Base-by-base conservation (phyloP, 257 asterid species). In the Gardenia jasminoides region DNA sequence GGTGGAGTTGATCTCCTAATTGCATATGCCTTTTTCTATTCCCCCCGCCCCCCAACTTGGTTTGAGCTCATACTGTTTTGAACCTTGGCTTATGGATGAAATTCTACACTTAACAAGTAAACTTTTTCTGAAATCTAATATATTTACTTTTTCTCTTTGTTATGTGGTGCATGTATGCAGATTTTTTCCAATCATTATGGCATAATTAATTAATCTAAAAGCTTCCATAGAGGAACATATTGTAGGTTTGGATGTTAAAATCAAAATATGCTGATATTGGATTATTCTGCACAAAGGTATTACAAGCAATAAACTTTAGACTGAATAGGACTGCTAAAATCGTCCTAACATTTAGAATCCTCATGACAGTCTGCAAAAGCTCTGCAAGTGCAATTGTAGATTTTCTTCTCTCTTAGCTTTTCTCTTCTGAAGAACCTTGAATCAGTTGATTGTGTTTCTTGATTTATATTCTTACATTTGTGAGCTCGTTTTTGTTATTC, bases 401-500 rank as follows among this genome's bases (percentile, higher is more conserved):
- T 43, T 41, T 36, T 10, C 20, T 69, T 43, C 56, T 48, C 16
- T 46, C 43, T 28, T 56, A 56, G n/a, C 28, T 54, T 28, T 20
- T 8, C 12, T 31, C 2, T 9, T 30, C n/a, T 19, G 20, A 0
- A 17, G 10, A 16, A 30, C 22, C 76, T 13, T 47, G 44, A 58
- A 33, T 58, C 3, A 5, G 36, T 26, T 50, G n/a, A n/a, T 22
- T 31, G 13, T 80, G 43, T 43, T 36, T 70, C 76, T 15, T 15
- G 41, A 50, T 6, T 44, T 59, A 41, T n/a, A 36, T 73, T 80
- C 54, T 70, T 43, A 69, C 28, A 24, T 43, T 72, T 77, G n/a
- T 77, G 52, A 80, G 74, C 31, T 84, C 82, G 72, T 80, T 78
- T 74, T 68, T 83, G 44, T 82, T 76, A 71, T 82, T 84, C 74